Percentiles rank a stretch among this genome's conserved stretches.
These are phyloP conservation scores for Lentinula lateritia DNA, from an alignment of 768 basidiomycete genomes.

Conservation along the genomic window DNA sequence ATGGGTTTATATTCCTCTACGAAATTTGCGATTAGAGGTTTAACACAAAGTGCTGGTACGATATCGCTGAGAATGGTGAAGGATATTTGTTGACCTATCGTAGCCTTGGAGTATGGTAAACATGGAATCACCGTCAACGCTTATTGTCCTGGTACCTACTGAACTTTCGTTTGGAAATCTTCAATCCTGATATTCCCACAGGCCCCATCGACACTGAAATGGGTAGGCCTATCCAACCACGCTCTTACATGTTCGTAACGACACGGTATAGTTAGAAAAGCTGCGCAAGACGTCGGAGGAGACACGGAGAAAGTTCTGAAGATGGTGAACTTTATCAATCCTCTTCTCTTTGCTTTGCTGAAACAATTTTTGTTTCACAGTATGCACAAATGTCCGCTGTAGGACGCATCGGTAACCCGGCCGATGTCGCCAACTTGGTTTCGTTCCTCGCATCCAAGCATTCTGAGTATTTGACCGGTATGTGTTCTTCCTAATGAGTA, in stretches of 20 bases:
- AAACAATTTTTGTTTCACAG: neutral
- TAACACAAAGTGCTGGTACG: conserved; percentile 24
- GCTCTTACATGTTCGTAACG: too few species aligned
- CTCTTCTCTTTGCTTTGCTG: neutral
- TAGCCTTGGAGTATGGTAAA: conserved; percentile 10
- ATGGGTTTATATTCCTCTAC: conserved; percentile 22
- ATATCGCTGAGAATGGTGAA: neutral
- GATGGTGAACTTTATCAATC: neutral
- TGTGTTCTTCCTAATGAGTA: neutral
- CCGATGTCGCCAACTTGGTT: conserved; percentile 22
- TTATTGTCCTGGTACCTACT: conserved; percentile 9
- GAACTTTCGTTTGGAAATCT: neutral
- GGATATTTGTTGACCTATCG: too few species aligned
- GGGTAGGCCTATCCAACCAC: conserved; percentile 3
- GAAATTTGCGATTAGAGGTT: conserved; percentile 32
- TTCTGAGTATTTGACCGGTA: conserved; percentile 23
- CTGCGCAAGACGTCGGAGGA: neutral
- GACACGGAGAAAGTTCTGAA: neutral
- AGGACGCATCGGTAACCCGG: conserved; percentile 14
- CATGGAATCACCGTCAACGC: conserved; percentile 13
- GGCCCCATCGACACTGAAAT: conserved; percentile 10
- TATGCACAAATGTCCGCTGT: conserved; percentile 13
- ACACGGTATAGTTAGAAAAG: neutral
- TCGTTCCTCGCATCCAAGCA: conserved; percentile 26
- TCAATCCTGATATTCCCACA: neutral